phyloP scores from a whole-genome alignment of 768 basidiomycete genomes.

The Boletus sensibilis region DNA sequence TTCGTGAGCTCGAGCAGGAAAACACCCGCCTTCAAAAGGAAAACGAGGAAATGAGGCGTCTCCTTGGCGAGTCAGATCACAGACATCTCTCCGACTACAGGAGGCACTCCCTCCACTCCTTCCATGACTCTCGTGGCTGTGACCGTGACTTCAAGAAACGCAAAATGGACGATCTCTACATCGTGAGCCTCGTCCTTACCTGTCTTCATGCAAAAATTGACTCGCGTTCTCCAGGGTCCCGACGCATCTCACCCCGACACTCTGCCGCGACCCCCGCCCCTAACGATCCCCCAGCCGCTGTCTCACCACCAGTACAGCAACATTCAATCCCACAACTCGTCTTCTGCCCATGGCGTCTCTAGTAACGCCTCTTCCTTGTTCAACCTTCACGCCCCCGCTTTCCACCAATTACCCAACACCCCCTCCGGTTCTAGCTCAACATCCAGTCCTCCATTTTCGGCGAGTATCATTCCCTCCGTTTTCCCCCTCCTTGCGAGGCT shows the following conservation, averaged over 20 bases:
- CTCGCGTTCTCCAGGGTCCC: slow-evolving; percentile 37
- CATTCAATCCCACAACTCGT: slow-evolving; percentile 39
- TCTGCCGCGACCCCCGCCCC: slow-evolving; percentile 48
- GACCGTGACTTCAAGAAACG: slow-evolving; percentile 64
- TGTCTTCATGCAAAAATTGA: background rate
- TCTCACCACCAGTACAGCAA: slow-evolving; percentile 51
- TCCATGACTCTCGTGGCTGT: slow-evolving; percentile 47
- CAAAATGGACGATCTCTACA: slow-evolving; percentile 60
- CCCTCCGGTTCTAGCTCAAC: slow-evolving; percentile 72
- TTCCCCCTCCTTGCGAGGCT: slow-evolving; percentile 29
- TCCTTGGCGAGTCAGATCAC: slow-evolving; percentile 50
- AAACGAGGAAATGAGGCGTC: slow-evolving; percentile 70
- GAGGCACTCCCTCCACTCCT: slow-evolving; percentile 45
- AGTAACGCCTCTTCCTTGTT: slow-evolving; percentile 44
- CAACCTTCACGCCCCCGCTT: slow-evolving; percentile 54
- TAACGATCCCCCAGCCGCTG: slow-evolving; percentile 58
- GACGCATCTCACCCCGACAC: slow-evolving; percentile 42
- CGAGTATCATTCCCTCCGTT: slow-evolving; percentile 58
- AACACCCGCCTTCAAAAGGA: slow-evolving; percentile 68
- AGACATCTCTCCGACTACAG: slow-evolving; percentile 45
- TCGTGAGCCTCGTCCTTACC: slow-evolving; percentile 34
- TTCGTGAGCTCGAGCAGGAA: slow-evolving; percentile 82
- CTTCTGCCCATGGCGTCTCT: slow-evolving; percentile 40
- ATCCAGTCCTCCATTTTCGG: slow-evolving; percentile 83
- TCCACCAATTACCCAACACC: slow-evolving; percentile 64